Evolutionary conservation across 306 rosid genomes (phyloP), one percentile per base, ranked within the genome.

Genomic region (Cucumis hystrix): DNA sequence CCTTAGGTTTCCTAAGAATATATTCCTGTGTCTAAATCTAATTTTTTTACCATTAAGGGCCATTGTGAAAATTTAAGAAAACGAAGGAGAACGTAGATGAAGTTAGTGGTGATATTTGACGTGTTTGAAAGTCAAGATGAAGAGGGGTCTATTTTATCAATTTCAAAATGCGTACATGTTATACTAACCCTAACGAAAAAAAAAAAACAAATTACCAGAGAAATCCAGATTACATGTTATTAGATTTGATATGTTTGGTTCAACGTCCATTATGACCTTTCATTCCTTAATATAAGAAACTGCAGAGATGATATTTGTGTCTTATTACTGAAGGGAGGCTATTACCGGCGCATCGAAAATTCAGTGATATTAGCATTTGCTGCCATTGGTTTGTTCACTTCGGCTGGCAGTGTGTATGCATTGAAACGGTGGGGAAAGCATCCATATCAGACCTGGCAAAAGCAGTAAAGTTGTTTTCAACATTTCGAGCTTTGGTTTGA

Each of bases 361-460:
- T 85, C 97, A 35, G 69, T 86, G 47, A 71, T 92, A 77, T 80
- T 94, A 80, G 87, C 86, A 39, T 79, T 92, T 82, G 86, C 89
- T 40, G 95, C 87, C 49, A 37, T 90, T 77, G 89, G 97, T 74
- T 78, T 94, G 76, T 82, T 91, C 81, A 76, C 90, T 65, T 89
- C 96, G 39, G 96, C 97, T 62, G 90, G 87, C 75, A 81, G 93
- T 83, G 86, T 94, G 93, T 89, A 89, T 81, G 80, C 86, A 75
- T 86, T 92, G 89, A 94, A 90, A 84, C 88, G 91, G 52, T 85
- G 83, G 74, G 98, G 97, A 69, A 94, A 94, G 87, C 97, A 94
- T 78, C 97, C 96, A 1, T 92, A 92, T 86, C 91, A 90, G 70
- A 90, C 83, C 76, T 86, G 95, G 94, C 89, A 81, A 80, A 89